Conservation (phyloP, 768 basidiomycete genomes). For the Rhizopogon vinicolor region DNA sequence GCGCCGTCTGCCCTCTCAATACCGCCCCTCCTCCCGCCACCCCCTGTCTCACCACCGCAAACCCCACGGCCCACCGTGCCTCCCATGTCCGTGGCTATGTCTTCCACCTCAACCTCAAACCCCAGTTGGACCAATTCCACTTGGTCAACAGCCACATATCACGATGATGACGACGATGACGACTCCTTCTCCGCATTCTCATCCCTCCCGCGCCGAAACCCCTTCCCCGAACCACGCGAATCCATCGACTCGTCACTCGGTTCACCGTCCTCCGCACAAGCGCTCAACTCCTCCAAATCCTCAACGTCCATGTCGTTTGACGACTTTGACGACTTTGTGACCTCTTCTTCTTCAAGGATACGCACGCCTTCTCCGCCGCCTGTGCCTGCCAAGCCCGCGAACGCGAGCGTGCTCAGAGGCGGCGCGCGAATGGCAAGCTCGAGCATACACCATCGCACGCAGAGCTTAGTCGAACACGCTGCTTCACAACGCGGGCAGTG, state of each 20-base stretch:
- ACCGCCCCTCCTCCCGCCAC: constrained; percentile 25
- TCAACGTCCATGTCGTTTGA: constrained; percentile 31
- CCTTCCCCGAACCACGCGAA: neutral
- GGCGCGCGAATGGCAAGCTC: constrained; percentile 9
- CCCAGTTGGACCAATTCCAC: neutral
- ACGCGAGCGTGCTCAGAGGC: constrained; percentile 7
- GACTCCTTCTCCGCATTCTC: constrained; percentile 53
- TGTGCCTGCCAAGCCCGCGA: constrained; percentile 31
- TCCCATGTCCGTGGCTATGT: constrained; percentile 4
- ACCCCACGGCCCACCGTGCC: constrained; percentile 22
- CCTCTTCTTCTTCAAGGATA: constrained; percentile 25
- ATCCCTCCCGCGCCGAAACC: constrained; percentile 22
- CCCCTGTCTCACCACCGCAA: constrained; percentile 25
- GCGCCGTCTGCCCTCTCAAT: constrained; percentile 18
- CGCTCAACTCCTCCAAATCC: constrained; percentile 13
- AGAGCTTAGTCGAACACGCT: constrained; percentile 53
- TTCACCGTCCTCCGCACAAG: constrained; percentile 16
- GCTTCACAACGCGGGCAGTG: constrained; percentile 42
- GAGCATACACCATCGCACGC: constrained; percentile 46
- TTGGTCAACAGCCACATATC: neutral
- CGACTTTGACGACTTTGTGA: constrained; percentile 46
- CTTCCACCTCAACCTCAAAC: constrained; percentile 8
- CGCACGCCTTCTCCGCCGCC: constrained; percentile 45
- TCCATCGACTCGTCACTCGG: constrained; percentile 17
- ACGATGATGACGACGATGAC: constrained; percentile 26